A percentile compares a stretch with the other conserved stretches of the same genome.
Conservation (phyloP, 78 protist genomes). For the Guillardia theta region DNA sequence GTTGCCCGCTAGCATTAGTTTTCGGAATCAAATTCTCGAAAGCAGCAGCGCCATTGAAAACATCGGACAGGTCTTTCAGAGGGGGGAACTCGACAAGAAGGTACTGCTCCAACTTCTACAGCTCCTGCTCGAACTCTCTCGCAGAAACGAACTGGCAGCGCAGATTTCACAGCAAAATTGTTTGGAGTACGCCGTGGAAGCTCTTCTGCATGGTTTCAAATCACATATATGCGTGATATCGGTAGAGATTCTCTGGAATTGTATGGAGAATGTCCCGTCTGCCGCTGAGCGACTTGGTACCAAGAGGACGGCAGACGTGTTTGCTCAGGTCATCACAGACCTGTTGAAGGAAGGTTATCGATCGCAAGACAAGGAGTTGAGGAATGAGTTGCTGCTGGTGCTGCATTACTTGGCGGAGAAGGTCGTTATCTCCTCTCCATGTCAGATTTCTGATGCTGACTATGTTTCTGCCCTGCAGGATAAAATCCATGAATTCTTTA, state of each 20-base stretch:
- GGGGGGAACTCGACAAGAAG: not conserved
- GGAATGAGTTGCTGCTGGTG: not conserved
- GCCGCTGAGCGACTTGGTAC: not conserved
- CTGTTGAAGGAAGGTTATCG: not conserved
- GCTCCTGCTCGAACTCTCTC: not conserved
- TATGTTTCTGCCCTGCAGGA: too few relatives aligned
- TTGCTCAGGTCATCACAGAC: not conserved
- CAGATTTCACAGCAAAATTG: not conserved
- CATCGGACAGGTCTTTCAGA: not conserved
- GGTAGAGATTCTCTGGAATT: not conserved
- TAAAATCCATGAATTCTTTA: too few relatives aligned
- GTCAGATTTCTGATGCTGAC: too few relatives aligned
- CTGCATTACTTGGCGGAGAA: not conserved
- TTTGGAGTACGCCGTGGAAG: not conserved
- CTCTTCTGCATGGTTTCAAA: not conserved
- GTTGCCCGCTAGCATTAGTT: not conserved
- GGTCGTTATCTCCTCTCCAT: not conserved
- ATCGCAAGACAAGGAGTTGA: slow-evolving; percentile 5
- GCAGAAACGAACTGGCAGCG: not conserved
- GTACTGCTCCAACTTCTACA: not conserved
- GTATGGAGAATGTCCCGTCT: not conserved
- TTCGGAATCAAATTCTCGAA: not conserved
- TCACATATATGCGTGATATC: not conserved
- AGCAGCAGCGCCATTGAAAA: not conserved
- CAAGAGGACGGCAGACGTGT: not conserved